Conservation (phyloP, 2,329 filamentous ascomycete genomes). For the Monosporascus sp. region DNA sequence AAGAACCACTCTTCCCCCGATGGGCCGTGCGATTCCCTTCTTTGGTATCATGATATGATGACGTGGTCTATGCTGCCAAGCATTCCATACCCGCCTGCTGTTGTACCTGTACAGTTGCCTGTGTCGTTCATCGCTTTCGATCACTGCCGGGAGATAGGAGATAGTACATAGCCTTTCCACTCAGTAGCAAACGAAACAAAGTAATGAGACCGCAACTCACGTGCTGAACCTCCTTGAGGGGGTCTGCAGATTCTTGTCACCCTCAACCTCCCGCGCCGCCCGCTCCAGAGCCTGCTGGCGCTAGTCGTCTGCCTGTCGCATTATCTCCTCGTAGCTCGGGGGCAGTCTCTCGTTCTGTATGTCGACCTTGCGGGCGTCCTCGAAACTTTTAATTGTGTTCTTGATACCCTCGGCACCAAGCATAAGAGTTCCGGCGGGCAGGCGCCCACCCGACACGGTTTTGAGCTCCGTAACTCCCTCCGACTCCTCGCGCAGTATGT, state of each 20-base stretch:
- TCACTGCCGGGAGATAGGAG: too few species aligned
- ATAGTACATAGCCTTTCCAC: too few species aligned
- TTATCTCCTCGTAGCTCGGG: conserved; percentile 86
- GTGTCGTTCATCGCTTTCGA: too few species aligned
- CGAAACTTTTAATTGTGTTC: conserved; percentile 93
- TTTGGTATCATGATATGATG: too few species aligned
- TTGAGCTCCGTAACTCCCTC: conserved; percentile 97
- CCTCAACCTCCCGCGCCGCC: conserved; percentile 82
- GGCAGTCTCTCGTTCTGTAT: conserved; percentile 93
- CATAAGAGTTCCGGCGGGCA: conserved; percentile 96
- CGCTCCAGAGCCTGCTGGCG: conserved; percentile 78
- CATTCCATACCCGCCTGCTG: too few species aligned
- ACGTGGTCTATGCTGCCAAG: too few species aligned
- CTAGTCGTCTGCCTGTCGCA: conserved; percentile 74
- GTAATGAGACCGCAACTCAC: conserved; percentile 50
- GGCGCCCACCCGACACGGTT: conserved; percentile 85
- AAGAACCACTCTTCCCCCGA: too few species aligned
- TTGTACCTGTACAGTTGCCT: too few species aligned
- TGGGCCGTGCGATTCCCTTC: too few species aligned
- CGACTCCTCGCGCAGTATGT: conserved; percentile 94
- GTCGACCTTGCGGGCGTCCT: conserved; percentile 95
- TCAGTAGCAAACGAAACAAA: too few species aligned
- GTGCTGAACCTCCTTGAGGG: conserved; percentile 92
- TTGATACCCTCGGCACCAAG: conserved; percentile 97
- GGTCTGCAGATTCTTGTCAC: conserved; percentile 80